Evolutionary conservation across 805 yeast species (phyloP), one percentile per base, ranked within the genome.

Genomic region (Candida chilensis): DNA sequence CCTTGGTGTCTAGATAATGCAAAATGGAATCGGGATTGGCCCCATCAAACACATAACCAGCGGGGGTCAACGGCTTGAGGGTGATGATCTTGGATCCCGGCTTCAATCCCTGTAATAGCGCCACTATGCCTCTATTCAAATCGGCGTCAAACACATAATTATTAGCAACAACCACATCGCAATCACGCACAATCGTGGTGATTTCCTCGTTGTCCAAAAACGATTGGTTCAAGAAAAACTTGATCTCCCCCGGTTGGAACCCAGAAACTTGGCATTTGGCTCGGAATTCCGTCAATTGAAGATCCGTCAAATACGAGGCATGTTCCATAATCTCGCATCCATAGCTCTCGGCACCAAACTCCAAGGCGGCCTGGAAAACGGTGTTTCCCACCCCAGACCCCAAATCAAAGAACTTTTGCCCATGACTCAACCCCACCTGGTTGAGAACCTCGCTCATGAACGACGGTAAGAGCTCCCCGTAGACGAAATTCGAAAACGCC

Each of bases 341-440:
- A 45, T 83, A 85, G 50, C 94, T 78, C 31, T 64, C 64, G 36
- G 87, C 81, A 2, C 95, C 95, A 48, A 72, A 75, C 44, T 87
- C 95, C 20, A 88, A 52, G 0, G 95, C 86, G 0, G 95, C 94
- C 50, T 87, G 96, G 25, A 87, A 67, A 0, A 82, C 79, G 34
- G 95, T 85, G 47, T 88, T 88, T 0, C 96, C 96, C 11, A 88
- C 96, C 11, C 96, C 96, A 0, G 95, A 85, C 0, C 96, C 96
- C 16, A 88, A 60, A 53, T 88, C 96, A 37, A 88, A 74, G 44
- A 86, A 87, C n/a, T 62, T 69, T 27, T 72, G 68, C 11, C n/a
- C 22, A 2, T 72, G 62, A 21, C 58, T 51, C 29, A 87, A 54
- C 1, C 64, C 67, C 29, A 86, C 78, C 44, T 78, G 81, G 8